These are phyloP conservation scores for Pigoraptor vietnamica DNA, from an alignment of 78 protist species.

Conservation along the genomic window DNA sequence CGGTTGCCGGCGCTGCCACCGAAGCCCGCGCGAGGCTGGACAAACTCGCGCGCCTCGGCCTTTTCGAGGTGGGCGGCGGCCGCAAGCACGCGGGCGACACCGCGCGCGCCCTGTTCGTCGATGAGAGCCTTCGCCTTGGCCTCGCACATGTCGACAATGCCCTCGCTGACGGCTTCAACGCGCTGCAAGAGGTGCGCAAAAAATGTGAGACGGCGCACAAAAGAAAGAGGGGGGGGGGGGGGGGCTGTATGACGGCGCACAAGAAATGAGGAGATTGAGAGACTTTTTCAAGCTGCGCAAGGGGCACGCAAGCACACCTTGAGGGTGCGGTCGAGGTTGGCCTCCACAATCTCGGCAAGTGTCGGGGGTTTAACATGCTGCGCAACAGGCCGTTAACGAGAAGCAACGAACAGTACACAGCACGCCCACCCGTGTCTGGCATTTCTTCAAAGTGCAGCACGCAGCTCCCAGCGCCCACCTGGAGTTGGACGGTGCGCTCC, in stretches of 20 bases:
- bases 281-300: no score
- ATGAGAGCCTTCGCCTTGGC: not conserved
- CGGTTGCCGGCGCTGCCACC: not conserved
- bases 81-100: not conserved
- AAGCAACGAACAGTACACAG: no score
- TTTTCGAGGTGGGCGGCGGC: not conserved
- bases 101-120: not conserved
- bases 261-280: no score
- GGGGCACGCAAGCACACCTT: no score
- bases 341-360: no score
- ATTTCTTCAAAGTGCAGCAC: no score
- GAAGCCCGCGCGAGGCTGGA: not conserved
- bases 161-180: not conserved
- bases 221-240: no score
- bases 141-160: not conserved
- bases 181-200: not conserved
- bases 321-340: no score
- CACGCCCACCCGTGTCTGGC: no score
- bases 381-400: no score
- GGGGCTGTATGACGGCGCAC: no score
- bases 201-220: not conserved
- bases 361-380: no score
- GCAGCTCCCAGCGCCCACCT: not conserved
- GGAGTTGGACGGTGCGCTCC: not conserved
- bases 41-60: not conserved